phyloP scores from a whole-genome alignment of 208 protist genomes.

The Tritrichomonas musculus region DNA sequence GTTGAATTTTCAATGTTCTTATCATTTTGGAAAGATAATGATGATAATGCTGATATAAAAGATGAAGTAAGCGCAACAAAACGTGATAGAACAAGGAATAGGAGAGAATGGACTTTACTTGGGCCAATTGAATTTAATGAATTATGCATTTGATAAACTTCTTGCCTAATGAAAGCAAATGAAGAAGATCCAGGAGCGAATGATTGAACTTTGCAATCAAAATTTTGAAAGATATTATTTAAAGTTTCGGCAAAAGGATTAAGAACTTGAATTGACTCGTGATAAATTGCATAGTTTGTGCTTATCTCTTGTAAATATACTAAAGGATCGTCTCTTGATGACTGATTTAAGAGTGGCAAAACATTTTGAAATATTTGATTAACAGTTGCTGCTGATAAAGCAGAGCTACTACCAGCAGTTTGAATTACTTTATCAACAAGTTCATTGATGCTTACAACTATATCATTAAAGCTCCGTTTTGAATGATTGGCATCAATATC shows the following conservation, averaged over 20 bases:
- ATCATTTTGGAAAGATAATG: neutral
- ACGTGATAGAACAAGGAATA: neutral
- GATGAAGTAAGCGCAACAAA: slow-evolving; percentile 15
- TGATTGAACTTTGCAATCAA: neutral
- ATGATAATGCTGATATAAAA: neutral
- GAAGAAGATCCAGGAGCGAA: neutral
- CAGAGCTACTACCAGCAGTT: neutral
- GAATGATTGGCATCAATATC: neutral
- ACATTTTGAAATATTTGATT: neutral
- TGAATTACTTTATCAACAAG: neutral
- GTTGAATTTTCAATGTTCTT: too few relatives aligned
- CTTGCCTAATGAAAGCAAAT: neutral
- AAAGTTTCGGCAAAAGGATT: slow-evolving; percentile 10
- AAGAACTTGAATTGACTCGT: neutral
- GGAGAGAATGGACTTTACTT: neutral
- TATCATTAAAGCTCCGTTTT: neutral
- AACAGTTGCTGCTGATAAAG: neutral
- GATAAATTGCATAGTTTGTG: neutral
- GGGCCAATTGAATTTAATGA: neutral
- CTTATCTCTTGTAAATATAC: neutral
- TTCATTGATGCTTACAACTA: neutral
- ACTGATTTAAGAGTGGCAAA: neutral
- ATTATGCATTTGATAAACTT: neutral
- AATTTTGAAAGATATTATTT: neutral
- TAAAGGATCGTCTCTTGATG: neutral